Percentiles rank a stretch among this genome's conserved stretches.
Evolutionary conservation across 768 basidiomycete genomes (phyloP).

Genomic region (Amanita pseudoporphyria): DNA sequence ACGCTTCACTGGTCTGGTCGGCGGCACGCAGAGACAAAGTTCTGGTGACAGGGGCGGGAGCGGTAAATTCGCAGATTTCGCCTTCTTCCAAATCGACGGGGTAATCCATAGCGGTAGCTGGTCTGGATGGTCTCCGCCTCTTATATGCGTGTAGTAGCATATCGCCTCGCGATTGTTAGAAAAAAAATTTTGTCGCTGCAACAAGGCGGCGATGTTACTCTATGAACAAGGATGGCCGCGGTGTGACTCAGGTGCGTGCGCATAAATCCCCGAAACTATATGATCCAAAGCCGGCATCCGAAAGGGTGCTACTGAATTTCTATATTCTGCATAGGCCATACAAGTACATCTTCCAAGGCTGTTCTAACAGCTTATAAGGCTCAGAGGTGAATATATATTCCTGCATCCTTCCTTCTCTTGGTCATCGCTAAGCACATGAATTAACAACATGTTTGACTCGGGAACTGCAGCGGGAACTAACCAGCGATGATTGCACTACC

Average conservation of each 20-base stretch:
- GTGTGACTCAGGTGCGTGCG: not conserved
- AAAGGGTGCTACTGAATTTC: not conserved
- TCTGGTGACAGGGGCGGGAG: not conserved
- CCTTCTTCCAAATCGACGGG: not conserved
- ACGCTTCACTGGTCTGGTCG: not conserved
- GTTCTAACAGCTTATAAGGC: not conserved
- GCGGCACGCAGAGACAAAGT: not conserved
- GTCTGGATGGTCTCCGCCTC: not conserved
- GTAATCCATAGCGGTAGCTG: not conserved
- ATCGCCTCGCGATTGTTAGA: not conserved
- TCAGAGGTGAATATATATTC: conserved; percentile 38
- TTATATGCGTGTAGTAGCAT: not conserved
- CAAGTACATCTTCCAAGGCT: conserved; percentile 3
- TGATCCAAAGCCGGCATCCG: not conserved
- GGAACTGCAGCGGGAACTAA: conserved; percentile 11
- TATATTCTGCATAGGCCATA: not conserved
- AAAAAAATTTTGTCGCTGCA: conserved; percentile 2
- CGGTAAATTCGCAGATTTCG: not conserved
- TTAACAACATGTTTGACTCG: conserved; percentile 2
- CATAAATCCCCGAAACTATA: not conserved
- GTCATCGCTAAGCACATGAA: conserved; percentile 64
- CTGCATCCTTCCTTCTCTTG: conserved; percentile 64
- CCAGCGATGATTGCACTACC: conserved; percentile 93
- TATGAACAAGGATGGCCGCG: not conserved
- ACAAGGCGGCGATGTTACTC: not conserved